Evolutionary conservation across 805 yeast species (phyloP), one percentile per base, ranked within the genome.

Genomic region (Saccharomyces eubayanus): DNA sequence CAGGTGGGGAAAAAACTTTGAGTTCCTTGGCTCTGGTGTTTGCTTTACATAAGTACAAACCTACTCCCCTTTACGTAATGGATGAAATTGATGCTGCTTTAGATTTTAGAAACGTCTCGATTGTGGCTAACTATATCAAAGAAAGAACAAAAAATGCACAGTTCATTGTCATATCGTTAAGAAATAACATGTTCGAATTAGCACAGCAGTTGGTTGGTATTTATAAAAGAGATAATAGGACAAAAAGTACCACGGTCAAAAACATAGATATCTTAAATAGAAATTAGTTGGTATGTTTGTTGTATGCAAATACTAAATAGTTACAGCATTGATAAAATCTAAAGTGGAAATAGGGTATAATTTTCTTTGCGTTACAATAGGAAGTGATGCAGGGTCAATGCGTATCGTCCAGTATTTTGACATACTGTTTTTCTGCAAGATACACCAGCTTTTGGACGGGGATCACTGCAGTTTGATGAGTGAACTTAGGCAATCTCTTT

Each of bases 61-160:
- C 99, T 0, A 94, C 99, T 0, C 99, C 99, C 5, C 73, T 94
- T 49, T 94, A 94, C 67, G 98, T 94, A 40, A 94, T 94, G 99
- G 99, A 94, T 74, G 99, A 94, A 73, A 94, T 94, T 61, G 99
- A 94, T 74, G 99, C 99, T 0, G 99, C 99, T 1, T 78, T 94
- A 59, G 99, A 94, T 73, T 94, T 94, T 72, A 77, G 97, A 67
- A 94, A 94, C 63, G 99, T 94, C 31, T 89, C 97, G 11, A 94
- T 94, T 72, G 97, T 94, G 50, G 99, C 99, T 3, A 92, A 91
- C 64, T 95, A 94, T 67, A 94, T 94, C 68, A 91, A 90, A 65
- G 97, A 91, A 63, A 77, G 97, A 51, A 95, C 99, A 2, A 88
- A 87, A 71, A 89, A 92, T 70, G 99, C 97, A 0, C 99, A 94